Conservation (phyloP, 2,329 filamentous ascomycete genomes). For the Didymella lethalis region DNA sequence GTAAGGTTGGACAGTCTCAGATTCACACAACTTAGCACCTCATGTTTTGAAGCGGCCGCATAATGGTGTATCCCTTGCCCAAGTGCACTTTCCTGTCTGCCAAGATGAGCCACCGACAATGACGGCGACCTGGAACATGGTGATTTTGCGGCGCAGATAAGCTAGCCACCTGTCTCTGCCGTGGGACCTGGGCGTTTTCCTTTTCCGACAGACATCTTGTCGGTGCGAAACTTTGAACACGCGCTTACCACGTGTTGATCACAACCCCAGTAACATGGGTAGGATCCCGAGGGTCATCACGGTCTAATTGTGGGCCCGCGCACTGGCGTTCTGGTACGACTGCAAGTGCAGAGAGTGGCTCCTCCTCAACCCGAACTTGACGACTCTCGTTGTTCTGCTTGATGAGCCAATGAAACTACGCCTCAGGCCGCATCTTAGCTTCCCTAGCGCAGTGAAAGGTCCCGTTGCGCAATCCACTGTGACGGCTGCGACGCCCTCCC, state of each 20-base stretch:
- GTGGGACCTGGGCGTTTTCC: conserved; percentile 22
- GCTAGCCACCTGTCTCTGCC: conserved; percentile 18
- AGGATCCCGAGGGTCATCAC: conserved; percentile 18
- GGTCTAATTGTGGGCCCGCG: conserved; percentile 13
- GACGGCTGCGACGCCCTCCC: conserved; percentile 27
- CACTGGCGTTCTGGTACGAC: conserved; percentile 18
- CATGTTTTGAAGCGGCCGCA: conserved; percentile 6
- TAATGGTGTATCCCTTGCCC: conserved; percentile 5
- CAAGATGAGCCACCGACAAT: conserved; percentile 13
- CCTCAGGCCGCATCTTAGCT: conserved; percentile 11
- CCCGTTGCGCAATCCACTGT: conserved; percentile 36
- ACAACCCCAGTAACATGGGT: conserved; percentile 17
- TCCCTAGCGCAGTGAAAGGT: conserved; percentile 23
- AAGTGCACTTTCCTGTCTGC: conserved; percentile 7
- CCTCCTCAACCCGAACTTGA: conserved; percentile 17
- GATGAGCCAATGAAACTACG: conserved; percentile 43
- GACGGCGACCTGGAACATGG: conserved; percentile 18
- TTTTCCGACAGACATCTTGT: conserved; percentile 18
- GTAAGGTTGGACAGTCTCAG: conserved; percentile 9
- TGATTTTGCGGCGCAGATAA: conserved; percentile 14
- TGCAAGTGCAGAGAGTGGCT: conserved; percentile 15
- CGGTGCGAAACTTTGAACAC: conserved; percentile 20
- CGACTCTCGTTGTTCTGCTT: conserved; percentile 23
- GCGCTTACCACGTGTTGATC: conserved; percentile 24
- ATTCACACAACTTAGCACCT: not conserved